phyloP scores from a whole-genome alignment of 352 stramenopile genomes.

The Peronosclerospora sorghi region DNA sequence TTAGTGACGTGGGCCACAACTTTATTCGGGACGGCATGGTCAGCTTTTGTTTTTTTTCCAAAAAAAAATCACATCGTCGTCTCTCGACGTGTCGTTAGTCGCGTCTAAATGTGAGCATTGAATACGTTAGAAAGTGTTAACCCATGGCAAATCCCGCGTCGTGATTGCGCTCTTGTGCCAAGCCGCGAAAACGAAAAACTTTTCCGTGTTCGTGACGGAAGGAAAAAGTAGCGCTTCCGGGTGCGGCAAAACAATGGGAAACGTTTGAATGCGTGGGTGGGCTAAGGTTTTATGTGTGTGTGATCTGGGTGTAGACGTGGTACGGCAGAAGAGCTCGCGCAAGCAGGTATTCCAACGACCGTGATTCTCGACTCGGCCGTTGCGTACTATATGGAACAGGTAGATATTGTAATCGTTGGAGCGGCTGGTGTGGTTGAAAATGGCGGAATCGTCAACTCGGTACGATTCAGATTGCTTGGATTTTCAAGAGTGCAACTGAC shows the following conservation, averaged over 20 bases:
- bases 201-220: slow-evolving; percentile 90
- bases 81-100: too few relatives aligned
- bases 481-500: not conserved
- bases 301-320: slow-evolving; percentile 22
- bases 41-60: not conserved
- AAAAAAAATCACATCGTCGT: not conserved
- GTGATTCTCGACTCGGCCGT: slow-evolving; percentile 94
- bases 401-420: slow-evolving; percentile 93
- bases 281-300: not conserved
- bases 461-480: slow-evolving; percentile 12
- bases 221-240: slow-evolving; percentile 85
- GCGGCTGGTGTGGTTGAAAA: slow-evolving; percentile 96
- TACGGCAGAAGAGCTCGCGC: slow-evolving; percentile 74
- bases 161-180: slow-evolving; percentile 86
- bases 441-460: slow-evolving; percentile 95
- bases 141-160: slow-evolving; percentile 88
- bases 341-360: slow-evolving; percentile 88
- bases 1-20: slow-evolving; percentile 86
- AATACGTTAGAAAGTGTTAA: slow-evolving; percentile 74
- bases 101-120: not conserved
- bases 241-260: too few relatives aligned
- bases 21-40: slow-evolving; percentile 92
- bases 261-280: too few relatives aligned
- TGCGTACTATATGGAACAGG: slow-evolving; percentile 92
- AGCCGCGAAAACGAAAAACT: slow-evolving; percentile 88